Evolutionary conservation across 169 alveolate genomes (phyloP).

Genomic region (Miamiensis avidus): DNA sequence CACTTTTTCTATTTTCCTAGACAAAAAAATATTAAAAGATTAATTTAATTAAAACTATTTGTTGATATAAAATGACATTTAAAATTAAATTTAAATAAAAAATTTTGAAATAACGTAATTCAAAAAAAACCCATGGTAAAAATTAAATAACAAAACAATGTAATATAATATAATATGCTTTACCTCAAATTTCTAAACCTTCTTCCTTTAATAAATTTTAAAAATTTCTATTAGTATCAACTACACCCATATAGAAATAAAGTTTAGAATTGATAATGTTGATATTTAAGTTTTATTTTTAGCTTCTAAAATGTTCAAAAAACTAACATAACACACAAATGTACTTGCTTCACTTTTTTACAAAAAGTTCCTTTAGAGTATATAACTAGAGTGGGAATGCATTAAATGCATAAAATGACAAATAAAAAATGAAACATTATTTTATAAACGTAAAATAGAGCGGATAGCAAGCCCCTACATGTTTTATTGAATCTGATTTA

Average conservation of each 20-base stretch:
- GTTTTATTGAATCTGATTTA: neutral
- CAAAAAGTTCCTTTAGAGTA: neutral
- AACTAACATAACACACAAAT: neutral
- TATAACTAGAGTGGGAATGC: constrained; percentile 7
- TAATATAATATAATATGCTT: too few relatives aligned
- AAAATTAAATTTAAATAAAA: too few relatives aligned
- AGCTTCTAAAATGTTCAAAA: neutral
- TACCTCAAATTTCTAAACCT: neutral
- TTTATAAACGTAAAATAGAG: constrained; percentile 13
- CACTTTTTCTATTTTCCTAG: neutral
- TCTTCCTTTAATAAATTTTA: neutral
- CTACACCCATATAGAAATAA: neutral
- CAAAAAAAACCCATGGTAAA: too few relatives aligned
- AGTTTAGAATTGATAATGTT: neutral
- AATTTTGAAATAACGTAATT: too few relatives aligned
- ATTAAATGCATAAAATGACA: neutral
- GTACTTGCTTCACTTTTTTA: neutral
- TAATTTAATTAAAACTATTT: too few relatives aligned
- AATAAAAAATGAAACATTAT: neutral
- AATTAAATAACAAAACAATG: too few relatives aligned
- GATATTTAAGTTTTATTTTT: too few relatives aligned
- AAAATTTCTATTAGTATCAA: too few relatives aligned
- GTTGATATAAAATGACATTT: too few relatives aligned
- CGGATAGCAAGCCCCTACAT: constrained; percentile 6
- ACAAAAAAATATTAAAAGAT: too few relatives aligned